Base-by-base conservation (phyloP, 2,329 filamentous ascomycete species). In the Huntiella omanensis region DNA sequence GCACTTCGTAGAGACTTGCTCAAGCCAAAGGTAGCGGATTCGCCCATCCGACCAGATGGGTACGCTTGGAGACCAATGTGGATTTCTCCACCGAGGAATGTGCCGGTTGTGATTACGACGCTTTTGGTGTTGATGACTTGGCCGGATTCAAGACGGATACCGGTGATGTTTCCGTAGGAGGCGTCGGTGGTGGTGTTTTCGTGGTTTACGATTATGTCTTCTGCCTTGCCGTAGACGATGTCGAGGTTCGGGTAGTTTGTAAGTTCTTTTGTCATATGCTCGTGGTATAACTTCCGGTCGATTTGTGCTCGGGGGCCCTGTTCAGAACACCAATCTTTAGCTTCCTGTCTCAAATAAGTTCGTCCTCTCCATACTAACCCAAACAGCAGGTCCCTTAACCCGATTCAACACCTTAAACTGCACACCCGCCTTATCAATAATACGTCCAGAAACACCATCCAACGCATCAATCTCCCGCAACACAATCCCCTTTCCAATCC, bases 401-500 rank as follows among this genome's bases (percentile, higher is more conserved):
- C 76, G 70, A 61, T 98, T 98, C 56, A 98, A 62, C 13, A 92
- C 71, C 52, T 83, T 78, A 61, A 96, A 98, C 59, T 95, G 88
- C n/a, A 95, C 75, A 4, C 85, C 91, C 3, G 91, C 82, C 59
- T 91, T 88, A 64, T 98, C 91, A 49, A 94, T 85, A 16, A 95
- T 80, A 33, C 84, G 74, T 0, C 85, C 87, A 0, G 86, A 80
- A 15, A 98, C 67, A 0, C 91, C 91, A 57, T 96, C 91, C 50
- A 98, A 69, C 0, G 91, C 91, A 64, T 98, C 91, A 32, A 98
- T 80, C 62, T 98, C 91, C 37, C 88, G 79, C 43, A 98, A 68
- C 67, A 98, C 95, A 7, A 84, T 96, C 12, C 91, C 91, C 60
- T 98, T 98, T 39, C 91, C 91, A 54, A 98, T 96, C n/a, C 91